Percentiles rank a stretch among this genome's conserved stretches.
Evolutionary conservation across 352 stramenopile genomes (phyloP).

Genomic region (Phytophthora fragariae): DNA sequence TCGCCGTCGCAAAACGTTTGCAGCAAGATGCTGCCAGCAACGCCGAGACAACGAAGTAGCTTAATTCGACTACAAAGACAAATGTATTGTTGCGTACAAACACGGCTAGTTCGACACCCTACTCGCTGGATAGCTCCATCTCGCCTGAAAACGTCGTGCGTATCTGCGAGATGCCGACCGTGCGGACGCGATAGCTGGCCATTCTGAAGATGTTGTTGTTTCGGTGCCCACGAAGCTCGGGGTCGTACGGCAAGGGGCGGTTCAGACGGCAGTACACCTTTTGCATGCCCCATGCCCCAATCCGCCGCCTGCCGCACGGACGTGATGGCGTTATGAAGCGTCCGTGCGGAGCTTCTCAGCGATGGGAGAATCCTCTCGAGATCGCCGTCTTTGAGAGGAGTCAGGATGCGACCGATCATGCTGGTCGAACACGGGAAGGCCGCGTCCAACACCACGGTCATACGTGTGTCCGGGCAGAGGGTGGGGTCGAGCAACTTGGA

Average conservation of each 20-base stretch:
- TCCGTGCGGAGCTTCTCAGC: background rate
- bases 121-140: background rate
- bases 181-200: conserved; percentile 21
- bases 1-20: too few relatives aligned
- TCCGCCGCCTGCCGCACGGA: conserved; percentile 6
- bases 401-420: conserved; percentile 6
- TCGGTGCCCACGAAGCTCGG: background rate
- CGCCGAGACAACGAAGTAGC: too few relatives aligned
- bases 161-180: conserved; percentile 18
- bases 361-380: background rate
- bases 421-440: conserved; percentile 6
- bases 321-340: conserved; percentile 14
- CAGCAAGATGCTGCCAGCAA: too few relatives aligned
- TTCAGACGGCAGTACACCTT: background rate
- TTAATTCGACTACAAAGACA: too few relatives aligned
- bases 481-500: background rate
- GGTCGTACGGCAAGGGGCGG: background rate
- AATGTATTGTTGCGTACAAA: too few relatives aligned
- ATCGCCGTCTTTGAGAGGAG: conserved; percentile 6
- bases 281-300: background rate
- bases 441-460: conserved; percentile 6
- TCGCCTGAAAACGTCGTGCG: conserved; percentile 6
- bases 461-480: background rate
- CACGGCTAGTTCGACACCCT: too few relatives aligned
- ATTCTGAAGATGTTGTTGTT: conserved; percentile 4